Evolutionary conservation across 768 basidiomycete species (phyloP).

Genomic region (Boletus fagicola): DNA sequence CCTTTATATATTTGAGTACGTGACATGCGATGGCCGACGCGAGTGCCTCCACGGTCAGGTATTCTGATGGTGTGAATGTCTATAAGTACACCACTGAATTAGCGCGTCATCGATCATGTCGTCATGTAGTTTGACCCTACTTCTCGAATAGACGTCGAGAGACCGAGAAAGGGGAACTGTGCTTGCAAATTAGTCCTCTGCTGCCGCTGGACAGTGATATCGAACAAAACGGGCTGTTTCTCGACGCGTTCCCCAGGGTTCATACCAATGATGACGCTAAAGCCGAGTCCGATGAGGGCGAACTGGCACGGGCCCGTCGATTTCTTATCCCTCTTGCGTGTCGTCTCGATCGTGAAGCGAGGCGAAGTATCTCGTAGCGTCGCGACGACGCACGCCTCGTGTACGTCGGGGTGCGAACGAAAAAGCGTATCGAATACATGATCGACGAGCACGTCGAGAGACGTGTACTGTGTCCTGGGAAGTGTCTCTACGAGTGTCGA

Average conservation of each 20-base stretch:
- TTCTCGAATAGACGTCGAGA: conserved; percentile 36
- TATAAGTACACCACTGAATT: conserved; percentile 24
- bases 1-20: conserved; percentile 36
- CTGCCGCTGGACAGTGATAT: conserved; percentile 39
- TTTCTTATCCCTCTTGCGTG: conserved; percentile 23
- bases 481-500: conserved; percentile 29
- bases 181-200: neutral
- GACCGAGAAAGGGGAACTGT: conserved; percentile 13
- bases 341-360: conserved; percentile 42
- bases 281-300: conserved; percentile 41
- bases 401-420: conserved; percentile 30
- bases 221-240: conserved; percentile 58
- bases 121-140: neutral
- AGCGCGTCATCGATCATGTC: neutral
- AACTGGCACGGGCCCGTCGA: conserved; percentile 23
- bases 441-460: conserved; percentile 48
- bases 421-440: conserved; percentile 42
- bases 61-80: conserved; percentile 49
- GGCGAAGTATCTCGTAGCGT: conserved; percentile 46
- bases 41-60: conserved; percentile 70
- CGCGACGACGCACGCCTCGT: conserved; percentile 43
- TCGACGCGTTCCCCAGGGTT: conserved; percentile 63
- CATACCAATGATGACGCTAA: conserved; percentile 63
- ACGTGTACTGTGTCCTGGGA: conserved; percentile 32
- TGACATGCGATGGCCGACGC: conserved; percentile 52